Evolutionary conservation across 208 protist species (phyloP), one percentile per base, ranked within the genome.

Genomic region (Crithidia thermophila): DNA sequence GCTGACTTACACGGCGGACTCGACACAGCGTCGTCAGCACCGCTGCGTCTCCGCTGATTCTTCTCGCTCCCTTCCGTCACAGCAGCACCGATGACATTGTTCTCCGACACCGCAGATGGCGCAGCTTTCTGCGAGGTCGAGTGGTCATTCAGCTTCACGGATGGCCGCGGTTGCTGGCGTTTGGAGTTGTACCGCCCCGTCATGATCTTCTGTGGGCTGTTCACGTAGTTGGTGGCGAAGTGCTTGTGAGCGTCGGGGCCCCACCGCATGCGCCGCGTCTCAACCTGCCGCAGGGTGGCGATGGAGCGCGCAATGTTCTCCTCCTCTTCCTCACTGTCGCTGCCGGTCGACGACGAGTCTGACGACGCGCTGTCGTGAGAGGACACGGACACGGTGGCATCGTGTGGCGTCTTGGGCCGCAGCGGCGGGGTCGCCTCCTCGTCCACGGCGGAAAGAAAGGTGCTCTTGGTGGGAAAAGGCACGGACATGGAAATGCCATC

Each of bases 151-250:
- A 55, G 49, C 49, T 28, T 45, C 14, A 42, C 31, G 13, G 37
- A 46, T 2, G 42, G 59, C 11, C 49, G 25, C 18, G 40, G 61
- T 8, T n/a, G 40, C 13, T 47, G 59, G 14, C 47, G 47, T 20
- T 52, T 37, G 40, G n/a, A 68, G 53, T 52, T 68, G 36, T 65
- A 75, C 1, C 61, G 60, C 8, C 61, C 61, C 9, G 20, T 60
- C 83, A 82, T 78, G 21, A 87, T 82, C 67, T 87, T 86, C 42
- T 91, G 78, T 5, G 89, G 89, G 33, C 76, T 84, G 9, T 81
- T 73, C 16, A 92, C 76, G 64, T 93, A 95, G 71, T 93, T 95
- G 9, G 61, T 56, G 13, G 85, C 66, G 61, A 92, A 93, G 59
- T 82, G 61, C 51, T 88, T 88, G 72, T 91, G 63, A 8, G 87